These are phyloP conservation scores for Cyberlindnera japonica DNA, from an alignment of 805 yeast species.

Conservation along the genomic window DNA sequence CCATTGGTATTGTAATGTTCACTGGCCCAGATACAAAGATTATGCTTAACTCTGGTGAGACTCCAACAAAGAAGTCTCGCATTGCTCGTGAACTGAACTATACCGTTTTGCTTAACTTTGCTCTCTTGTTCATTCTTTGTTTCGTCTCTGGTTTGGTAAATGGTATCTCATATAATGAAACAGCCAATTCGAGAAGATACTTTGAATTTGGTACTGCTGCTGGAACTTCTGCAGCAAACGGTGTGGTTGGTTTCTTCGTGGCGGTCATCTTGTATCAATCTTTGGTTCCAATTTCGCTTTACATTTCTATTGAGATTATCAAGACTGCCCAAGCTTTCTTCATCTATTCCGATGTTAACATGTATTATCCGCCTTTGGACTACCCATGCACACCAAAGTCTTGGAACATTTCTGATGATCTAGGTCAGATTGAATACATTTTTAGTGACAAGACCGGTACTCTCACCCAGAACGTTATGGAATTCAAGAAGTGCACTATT, in stretches of 20 bases:
- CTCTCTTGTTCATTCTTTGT: slow-evolving; percentile 61
- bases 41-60: slow-evolving; percentile 75
- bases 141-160: slow-evolving; percentile 66
- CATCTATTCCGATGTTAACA: slow-evolving; percentile 68
- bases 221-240: slow-evolving; percentile 61
- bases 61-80: slow-evolving; percentile 74
- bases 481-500: slow-evolving; percentile 75
- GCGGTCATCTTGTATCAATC: slow-evolving; percentile 75
- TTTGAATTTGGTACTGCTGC: slow-evolving; percentile 72
- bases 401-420: slow-evolving; percentile 82
- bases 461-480: slow-evolving; percentile 81
- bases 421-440: slow-evolving; percentile 82
- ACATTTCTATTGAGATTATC: slow-evolving; percentile 77
- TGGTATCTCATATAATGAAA: slow-evolving; percentile 56
- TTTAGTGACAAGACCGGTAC: slow-evolving; percentile 87
- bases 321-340: slow-evolving; percentile 80
- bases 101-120: slow-evolving; percentile 65
- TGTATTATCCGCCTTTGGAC: slow-evolving; percentile 67
- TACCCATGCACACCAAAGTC: slow-evolving; percentile 82
- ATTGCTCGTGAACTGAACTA: slow-evolving; percentile 69
- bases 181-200: slow-evolving; percentile 49
- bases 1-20: slow-evolving; percentile 67
- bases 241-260: slow-evolving; percentile 69
- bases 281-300: slow-evolving; percentile 77
- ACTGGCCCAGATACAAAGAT: slow-evolving; percentile 80